These are phyloP conservation scores for Ascoidea asiatica DNA, from an alignment of 805 yeast genomes.

Conservation along the genomic window DNA sequence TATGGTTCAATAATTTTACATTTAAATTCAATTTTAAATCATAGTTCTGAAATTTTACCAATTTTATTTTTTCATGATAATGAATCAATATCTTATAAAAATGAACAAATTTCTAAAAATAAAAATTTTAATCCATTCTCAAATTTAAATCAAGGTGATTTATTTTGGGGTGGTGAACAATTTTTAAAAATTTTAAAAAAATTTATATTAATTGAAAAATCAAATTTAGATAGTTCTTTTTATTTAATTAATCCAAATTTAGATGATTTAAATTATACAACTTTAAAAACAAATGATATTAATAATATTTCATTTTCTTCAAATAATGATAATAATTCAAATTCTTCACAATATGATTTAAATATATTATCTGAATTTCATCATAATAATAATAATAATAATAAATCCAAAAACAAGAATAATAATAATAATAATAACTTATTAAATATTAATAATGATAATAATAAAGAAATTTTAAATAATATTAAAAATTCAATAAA, in stretches of 20 bases:
- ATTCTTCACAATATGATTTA: no score
- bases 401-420: no score
- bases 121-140: constrained; percentile 67
- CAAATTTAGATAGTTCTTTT: constrained; percentile 61
- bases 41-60: constrained; percentile 58
- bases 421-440: no score
- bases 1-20: constrained; percentile 74
- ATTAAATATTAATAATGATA: no score
- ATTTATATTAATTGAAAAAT: constrained; percentile 49
- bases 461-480: no score
- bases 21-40: constrained; percentile 30
- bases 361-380: no score
- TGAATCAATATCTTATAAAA: constrained; percentile 61
- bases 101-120: constrained; percentile 44
- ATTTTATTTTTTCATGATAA: constrained; percentile 88
- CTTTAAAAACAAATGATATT: background rate
- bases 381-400: background rate
- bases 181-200: constrained; percentile 42
- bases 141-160: constrained; percentile 23
- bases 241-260: constrained; percentile 68
- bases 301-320: no score
- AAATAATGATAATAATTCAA: background rate
- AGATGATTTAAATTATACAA: constrained; percentile 32
- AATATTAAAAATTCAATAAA: constrained; percentile 1
- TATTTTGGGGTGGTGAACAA: constrained; percentile 90